A percentile compares a stretch with the other conserved stretches of the same genome.
Conservation (phyloP, 176 grass and related monocot species). For the Bromus sterilis region DNA sequence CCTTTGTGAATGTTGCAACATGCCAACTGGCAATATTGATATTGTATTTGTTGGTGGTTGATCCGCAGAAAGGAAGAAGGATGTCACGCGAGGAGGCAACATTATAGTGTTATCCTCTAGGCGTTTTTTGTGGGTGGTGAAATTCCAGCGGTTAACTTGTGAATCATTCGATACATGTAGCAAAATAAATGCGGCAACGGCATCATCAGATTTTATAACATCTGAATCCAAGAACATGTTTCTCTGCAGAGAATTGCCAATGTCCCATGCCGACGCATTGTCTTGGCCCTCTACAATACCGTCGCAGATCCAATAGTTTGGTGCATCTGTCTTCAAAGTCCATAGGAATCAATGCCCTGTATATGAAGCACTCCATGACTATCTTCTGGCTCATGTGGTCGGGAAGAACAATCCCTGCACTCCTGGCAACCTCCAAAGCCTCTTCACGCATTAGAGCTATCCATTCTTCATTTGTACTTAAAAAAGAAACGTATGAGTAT, state of each 20-base stretch:
- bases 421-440: neutral
- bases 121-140: fast-evolving
- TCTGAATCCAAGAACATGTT: neutral
- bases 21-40: neutral
- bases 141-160: neutral
- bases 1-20: neutral
- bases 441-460: neutral
- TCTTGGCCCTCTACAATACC: neutral
- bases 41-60: neutral
- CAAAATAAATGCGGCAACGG: no score
- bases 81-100: neutral
- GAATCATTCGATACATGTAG: no score
- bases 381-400: neutral
- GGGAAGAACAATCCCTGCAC: neutral
- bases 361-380: neutral
- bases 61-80: neutral
- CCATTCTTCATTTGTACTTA: no score
- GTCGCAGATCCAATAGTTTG: constrained; percentile 4
- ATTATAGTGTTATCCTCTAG: fast-evolving
- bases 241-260: neutral
- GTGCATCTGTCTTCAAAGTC: neutral
- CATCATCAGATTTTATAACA: fast-evolving
- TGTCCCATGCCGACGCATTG: neutral
- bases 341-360: neutral
- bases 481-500: no score